Conservation (phyloP, 2,329 filamentous ascomycete species). For the Juglanconis juglandina region DNA sequence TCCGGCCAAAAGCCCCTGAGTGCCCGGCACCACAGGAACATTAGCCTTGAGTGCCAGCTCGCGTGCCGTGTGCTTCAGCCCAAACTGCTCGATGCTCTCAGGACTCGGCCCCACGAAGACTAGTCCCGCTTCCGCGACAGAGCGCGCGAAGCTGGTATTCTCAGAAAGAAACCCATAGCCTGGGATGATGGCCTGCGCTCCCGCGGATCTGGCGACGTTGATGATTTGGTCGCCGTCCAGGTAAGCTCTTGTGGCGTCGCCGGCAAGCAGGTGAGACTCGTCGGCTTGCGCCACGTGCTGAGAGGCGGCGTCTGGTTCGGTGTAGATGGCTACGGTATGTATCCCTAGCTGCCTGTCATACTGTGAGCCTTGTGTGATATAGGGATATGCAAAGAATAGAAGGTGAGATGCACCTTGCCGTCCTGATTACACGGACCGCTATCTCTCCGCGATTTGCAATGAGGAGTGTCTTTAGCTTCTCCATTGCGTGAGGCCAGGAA, state of each 20-base stretch:
- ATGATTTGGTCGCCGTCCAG: slow-evolving; percentile 24
- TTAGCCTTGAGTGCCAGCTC: slow-evolving; percentile 47
- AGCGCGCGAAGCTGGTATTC: slow-evolving; percentile 56
- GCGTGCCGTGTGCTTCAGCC: slow-evolving; percentile 56
- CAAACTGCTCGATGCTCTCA: slow-evolving; percentile 51
- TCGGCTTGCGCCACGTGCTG: slow-evolving; percentile 53
- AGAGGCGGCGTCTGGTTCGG: slow-evolving; percentile 51
- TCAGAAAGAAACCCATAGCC: slow-evolving; percentile 65
- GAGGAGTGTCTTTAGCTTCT: slow-evolving; percentile 44
- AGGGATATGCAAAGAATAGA: not conserved
- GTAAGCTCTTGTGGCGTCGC: slow-evolving; percentile 30
- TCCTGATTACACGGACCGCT: slow-evolving; percentile 48
- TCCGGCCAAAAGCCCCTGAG: slow-evolving; percentile 12
- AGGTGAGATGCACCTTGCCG: slow-evolving; percentile 26
- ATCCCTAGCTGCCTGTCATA: slow-evolving; percentile 37
- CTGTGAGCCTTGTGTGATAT: slow-evolving; percentile 15
- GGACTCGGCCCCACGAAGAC: slow-evolving; percentile 56
- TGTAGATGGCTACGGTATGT: slow-evolving; percentile 55
- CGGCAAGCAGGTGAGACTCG: slow-evolving; percentile 46
- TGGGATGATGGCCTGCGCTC: slow-evolving; percentile 55
- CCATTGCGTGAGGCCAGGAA: slow-evolving; percentile 1
- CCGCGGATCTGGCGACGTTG: slow-evolving; percentile 35
- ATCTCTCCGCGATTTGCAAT: slow-evolving; percentile 61
- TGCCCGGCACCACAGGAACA: slow-evolving; percentile 38
- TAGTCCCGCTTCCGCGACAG: slow-evolving; percentile 49